Evolutionary conservation across 1,284 basidiomycete species (phyloP), one percentile per base, ranked within the genome.

Genomic region (Papiliotrema flavescens): DNA sequence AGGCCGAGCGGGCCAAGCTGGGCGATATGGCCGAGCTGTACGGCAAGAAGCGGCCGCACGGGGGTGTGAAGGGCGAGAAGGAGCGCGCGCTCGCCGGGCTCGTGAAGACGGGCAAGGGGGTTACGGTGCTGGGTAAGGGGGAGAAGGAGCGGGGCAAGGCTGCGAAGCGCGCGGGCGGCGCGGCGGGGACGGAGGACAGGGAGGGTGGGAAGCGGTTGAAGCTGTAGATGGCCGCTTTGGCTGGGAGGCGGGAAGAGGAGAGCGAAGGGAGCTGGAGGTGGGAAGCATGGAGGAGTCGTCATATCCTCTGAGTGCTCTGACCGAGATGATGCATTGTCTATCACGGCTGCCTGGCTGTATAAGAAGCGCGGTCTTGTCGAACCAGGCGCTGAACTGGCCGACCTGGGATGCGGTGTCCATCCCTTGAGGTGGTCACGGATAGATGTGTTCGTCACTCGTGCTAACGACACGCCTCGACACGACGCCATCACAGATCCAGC

Each of bases 51-150:
- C 48, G 78, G 79, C n/a, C n/a, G n/a, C n/a, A n/a, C n/a, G 73
- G 71, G 56, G 70, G 71, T 5, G 81, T 83, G 24, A 89, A 87
- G 73, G 86, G 84, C 65, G 85, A 93, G 75, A 94, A 93, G 75
- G 84, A 89, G 61, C 84, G 82, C 28, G 90, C 89, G 17, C 75
- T 93, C 59, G 83, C 85, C 71, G 85, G 81, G 56, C 79, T 93
- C 19, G 85, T 93, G 49, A 92, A 90, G 78, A 82, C 78, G 49
- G 90, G 91, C 1, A 90, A 87, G 71, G 90, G 91, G 0, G 75
- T 78, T 35, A 93, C 90, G 0, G 85, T 94, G 28, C 84, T 95
- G 49, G 90, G 91, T 17, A 94, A 92, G 76, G 73, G 71, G 20
- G 64, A 53, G 2, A 76, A 79, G 62, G 76, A 79, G 57, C 61